Evolutionary conservation across 352 stramenopile species (phyloP).

Genomic region (Phytophthora cajani): DNA sequence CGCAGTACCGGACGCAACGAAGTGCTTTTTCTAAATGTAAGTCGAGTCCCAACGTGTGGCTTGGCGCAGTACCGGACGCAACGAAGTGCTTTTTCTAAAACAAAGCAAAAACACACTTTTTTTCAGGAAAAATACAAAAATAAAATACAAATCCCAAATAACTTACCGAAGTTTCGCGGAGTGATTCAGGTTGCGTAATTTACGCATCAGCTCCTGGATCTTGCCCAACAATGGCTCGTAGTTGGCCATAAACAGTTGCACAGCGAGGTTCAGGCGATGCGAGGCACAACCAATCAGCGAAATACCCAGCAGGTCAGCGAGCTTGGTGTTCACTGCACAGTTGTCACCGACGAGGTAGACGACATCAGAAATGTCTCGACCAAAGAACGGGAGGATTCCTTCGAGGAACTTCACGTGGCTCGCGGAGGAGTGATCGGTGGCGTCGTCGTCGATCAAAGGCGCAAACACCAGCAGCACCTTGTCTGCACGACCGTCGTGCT

Average conservation of each 20-base stretch:
- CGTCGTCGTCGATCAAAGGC: too few relatives aligned
- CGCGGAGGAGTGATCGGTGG: neutral
- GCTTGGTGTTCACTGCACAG: slow-evolving; percentile 6
- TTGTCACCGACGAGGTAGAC: slow-evolving; percentile 12
- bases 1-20: neutral
- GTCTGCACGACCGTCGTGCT: slow-evolving; percentile 6
- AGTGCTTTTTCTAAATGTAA: too few relatives aligned
- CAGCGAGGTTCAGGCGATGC: slow-evolving; percentile 9
- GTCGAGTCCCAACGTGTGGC: too few relatives aligned
- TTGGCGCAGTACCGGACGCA: too few relatives aligned
- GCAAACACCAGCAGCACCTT: too few relatives aligned
- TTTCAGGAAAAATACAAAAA: neutral
- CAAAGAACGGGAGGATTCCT: slow-evolving; percentile 5
- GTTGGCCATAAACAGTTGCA: neutral
- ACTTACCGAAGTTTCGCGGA: neutral
- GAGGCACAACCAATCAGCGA: slow-evolving; percentile 4
- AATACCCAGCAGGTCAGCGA: neutral
- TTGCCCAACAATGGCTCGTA: neutral
- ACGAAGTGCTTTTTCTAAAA: neutral
- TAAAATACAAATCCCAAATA: neutral
- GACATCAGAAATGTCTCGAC: neutral
- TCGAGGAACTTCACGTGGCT: slow-evolving; percentile 14
- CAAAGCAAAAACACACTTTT: neutral
- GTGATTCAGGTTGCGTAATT: neutral
- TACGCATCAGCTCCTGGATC: neutral